phyloP scores from a whole-genome alignment of 805 yeast genomes.

The Sugiyamaella floridensis region DNA sequence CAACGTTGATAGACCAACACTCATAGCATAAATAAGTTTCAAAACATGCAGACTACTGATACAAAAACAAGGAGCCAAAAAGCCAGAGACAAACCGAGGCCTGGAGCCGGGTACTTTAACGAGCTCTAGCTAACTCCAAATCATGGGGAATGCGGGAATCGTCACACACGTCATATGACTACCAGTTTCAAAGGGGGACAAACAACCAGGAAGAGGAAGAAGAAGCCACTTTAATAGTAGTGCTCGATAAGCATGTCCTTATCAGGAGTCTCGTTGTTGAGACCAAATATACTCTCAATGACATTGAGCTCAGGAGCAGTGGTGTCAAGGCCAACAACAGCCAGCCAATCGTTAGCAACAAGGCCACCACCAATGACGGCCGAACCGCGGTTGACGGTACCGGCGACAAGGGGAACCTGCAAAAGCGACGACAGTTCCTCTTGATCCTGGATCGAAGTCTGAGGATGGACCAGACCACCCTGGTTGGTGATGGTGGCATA shows the following conservation, averaged over 20 bases:
- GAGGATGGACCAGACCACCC: slow-evolving; percentile 98
- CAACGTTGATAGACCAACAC: neutral
- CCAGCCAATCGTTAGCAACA: slow-evolving; percentile 97
- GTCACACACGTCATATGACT: no score
- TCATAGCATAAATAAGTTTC: neutral
- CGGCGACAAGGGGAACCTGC: slow-evolving; percentile 97
- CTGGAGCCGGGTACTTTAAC: no score
- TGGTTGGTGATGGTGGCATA: slow-evolving; percentile 92
- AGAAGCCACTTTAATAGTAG: slow-evolving; percentile 26
- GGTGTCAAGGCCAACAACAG: slow-evolving; percentile 94
- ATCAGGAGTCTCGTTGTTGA: slow-evolving; percentile 34
- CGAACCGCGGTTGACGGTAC: slow-evolving; percentile 97
- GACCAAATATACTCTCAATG: slow-evolving; percentile 81
- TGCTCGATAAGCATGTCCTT: slow-evolving; percentile 35
- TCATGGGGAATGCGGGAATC: no score
- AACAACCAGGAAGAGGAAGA: no score
- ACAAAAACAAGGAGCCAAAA: neutral
- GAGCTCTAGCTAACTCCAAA: no score
- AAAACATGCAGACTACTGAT: neutral
- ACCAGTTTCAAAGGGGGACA: no score
- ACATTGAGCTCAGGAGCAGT: slow-evolving; percentile 98
- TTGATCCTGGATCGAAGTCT: slow-evolving; percentile 94
- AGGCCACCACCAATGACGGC: slow-evolving; percentile 97
- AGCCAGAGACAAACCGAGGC: no score
- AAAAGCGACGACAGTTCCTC: slow-evolving; percentile 92